phyloP scores from a whole-genome alignment of 805 yeast genomes.

The Lachancea waltii region DNA sequence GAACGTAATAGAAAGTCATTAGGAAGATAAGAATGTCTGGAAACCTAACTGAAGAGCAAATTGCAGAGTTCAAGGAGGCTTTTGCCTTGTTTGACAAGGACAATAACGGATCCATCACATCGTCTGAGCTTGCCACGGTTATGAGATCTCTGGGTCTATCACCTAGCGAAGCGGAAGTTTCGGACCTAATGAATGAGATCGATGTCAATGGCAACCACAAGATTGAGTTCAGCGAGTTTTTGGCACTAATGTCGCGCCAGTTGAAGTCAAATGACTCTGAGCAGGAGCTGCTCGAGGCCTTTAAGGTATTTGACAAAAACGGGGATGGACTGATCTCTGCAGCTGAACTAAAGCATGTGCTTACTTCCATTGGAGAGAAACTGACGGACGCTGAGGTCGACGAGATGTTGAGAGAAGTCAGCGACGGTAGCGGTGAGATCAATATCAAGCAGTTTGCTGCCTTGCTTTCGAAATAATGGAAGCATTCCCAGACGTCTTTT shows the following conservation, averaged over 20 bases:
- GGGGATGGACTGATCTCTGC: conserved; percentile 97
- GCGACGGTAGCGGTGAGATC: conserved; percentile 94
- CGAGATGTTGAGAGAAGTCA: conserved; percentile 94
- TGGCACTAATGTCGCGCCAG: conserved; percentile 85
- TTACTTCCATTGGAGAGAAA: conserved; percentile 96
- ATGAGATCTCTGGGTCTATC: conserved; percentile 99
- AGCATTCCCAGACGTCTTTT: too few relatives aligned
- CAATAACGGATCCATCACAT: conserved; percentile 93
- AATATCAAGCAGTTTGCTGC: conserved; percentile 95
- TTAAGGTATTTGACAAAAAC: conserved; percentile 93
- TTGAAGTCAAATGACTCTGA: conserved; percentile 96
- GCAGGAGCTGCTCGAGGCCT: conserved; percentile 95
- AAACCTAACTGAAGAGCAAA: conserved; percentile 90
- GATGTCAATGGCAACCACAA: conserved; percentile 92
- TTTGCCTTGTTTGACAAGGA: conserved; percentile 95
- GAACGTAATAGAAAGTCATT: too few relatives aligned
- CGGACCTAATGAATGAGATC: conserved; percentile 95
- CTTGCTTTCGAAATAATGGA: conserved; percentile 62
- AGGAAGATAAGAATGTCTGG: conserved; percentile 27
- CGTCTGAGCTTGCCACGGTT: conserved; percentile 93
- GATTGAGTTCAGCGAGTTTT: conserved; percentile 75
- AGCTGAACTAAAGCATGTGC: conserved; percentile 92
- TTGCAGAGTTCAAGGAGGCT: conserved; percentile 95
- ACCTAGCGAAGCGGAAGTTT: conserved; percentile 92
- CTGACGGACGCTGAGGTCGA: conserved; percentile 95